Base-by-base conservation (phyloP, 306 rosid species). In the Rubus idaeus region DNA sequence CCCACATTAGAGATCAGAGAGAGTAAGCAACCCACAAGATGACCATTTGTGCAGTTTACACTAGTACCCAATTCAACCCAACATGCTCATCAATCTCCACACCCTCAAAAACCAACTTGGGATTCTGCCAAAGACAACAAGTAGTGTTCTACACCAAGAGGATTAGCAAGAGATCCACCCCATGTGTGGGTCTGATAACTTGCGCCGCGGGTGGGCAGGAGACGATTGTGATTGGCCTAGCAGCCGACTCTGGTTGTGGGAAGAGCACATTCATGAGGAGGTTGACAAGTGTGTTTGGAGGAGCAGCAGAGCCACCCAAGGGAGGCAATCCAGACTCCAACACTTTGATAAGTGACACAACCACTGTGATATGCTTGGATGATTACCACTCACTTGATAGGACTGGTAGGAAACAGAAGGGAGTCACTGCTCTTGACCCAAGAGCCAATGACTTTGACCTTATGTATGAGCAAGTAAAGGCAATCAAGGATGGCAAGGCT, bases 241-340 rank as follows among this genome's bases (percentile, higher is more conserved):
- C 99, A 6, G 99, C 99, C 1, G 99, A 96, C 80, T 96, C 99
- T 0, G 99, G 99, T 0, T 96, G 99, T 73, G 99, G 99, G 35
- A 96, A 96, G 82, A 92, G 98, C 39, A 96, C 99, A 35, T 96
- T 96, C 93, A 96, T 96, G 99, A 90, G 99, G 70, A 88, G 99
- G 70, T 84, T 96, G 10, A 96, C 99, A 0, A 96, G 97, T 75
- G 99, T 96, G 46, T 96, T 96, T 73, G 99, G 99, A 42, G 99
- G 99, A 2, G 88, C 91, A 23, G 99, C 98, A 23, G 94, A 92
- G 51, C 99, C 99, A 53, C 99, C 99, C 4, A 92, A 68, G 42
- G 99, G 99, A 13, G 99, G 99, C 0, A 96, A 96, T 46, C 99
- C 99, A 0, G 99, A 96, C 21, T 96, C 99, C 13, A 96, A 96